A percentile compares a stretch with the other conserved stretches of the same genome.
Conservation (phyloP, 352 stramenopile genomes). For the Phytophthora fragariae region DNA sequence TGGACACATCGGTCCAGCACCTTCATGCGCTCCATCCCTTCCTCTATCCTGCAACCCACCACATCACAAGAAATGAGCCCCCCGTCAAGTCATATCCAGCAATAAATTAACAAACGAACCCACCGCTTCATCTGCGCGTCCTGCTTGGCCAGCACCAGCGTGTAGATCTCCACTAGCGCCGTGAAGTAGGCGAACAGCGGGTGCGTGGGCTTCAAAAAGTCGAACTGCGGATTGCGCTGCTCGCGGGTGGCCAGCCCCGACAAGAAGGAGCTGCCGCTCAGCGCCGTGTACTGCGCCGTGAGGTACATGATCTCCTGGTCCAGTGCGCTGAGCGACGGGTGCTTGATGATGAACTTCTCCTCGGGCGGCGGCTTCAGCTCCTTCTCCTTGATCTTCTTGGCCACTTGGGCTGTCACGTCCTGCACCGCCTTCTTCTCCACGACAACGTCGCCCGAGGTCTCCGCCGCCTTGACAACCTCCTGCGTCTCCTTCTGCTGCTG, state of each 20-base stretch:
- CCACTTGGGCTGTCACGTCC: slow-evolving; percentile 80
- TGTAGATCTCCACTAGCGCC: slow-evolving; percentile 97
- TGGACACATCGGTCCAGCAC: slow-evolving; percentile 89
- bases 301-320: slow-evolving; percentile 99
- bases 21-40: slow-evolving; percentile 85
- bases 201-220: slow-evolving; percentile 98
- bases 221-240: slow-evolving; percentile 97
- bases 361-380: slow-evolving; percentile 66
- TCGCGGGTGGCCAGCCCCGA: slow-evolving; percentile 94
- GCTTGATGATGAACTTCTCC: slow-evolving; percentile 89
- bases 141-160: slow-evolving; percentile 82
- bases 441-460: slow-evolving; percentile 57
- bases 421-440: slow-evolving; percentile 89
- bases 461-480: slow-evolving; percentile 34
- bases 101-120: slow-evolving; percentile 1
- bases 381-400: slow-evolving; percentile 94
- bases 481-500: slow-evolving; percentile 18
- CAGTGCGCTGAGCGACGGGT: slow-evolving; percentile 89
- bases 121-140: slow-evolving; percentile 74
- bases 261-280: slow-evolving; percentile 96
- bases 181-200: slow-evolving; percentile 99
- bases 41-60: slow-evolving; percentile 48
- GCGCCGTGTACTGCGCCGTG: slow-evolving; percentile 97
- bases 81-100: neutral
- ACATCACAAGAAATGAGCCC: neutral